These are phyloP conservation scores for Amoebophrya sp. DNA, from an alignment of 169 alveolate species.

Conservation along the genomic window DNA sequence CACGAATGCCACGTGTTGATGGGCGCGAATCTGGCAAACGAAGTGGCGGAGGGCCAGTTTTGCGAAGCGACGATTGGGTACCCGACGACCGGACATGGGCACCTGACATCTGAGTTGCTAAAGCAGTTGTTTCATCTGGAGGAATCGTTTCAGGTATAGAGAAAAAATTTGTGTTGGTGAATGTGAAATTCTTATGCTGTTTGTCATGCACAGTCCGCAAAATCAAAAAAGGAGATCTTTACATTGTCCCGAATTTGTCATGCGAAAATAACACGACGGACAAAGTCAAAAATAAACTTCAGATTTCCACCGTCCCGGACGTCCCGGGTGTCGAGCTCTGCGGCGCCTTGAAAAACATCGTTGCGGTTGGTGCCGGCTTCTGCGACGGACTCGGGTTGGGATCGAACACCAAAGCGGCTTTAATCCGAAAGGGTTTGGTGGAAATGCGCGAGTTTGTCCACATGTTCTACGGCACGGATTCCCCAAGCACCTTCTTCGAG, in stretches of 20 bases:
- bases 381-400: conserved; percentile 86
- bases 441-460: conserved; percentile 66
- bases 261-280: too few relatives aligned
- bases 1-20: conserved; percentile 49
- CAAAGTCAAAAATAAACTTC: too few relatives aligned
- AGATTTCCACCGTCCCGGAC: conserved; percentile 63
- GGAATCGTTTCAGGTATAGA: conserved; percentile 3
- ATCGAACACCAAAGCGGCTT: conserved; percentile 85
- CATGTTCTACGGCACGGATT: conserved; percentile 58
- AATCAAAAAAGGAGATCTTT: too few relatives aligned
- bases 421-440: conserved; percentile 82
- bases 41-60: conserved; percentile 81
- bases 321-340: conserved; percentile 82
- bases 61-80: conserved; percentile 89
- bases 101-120: conserved; percentile 48
- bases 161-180: too few relatives aligned
- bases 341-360: conserved; percentile 87
- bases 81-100: conserved; percentile 62
- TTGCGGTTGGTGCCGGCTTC: conserved; percentile 87
- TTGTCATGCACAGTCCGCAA: too few relatives aligned
- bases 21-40: conserved; percentile 83
- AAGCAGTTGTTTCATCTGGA: conserved; percentile 26
- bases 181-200: too few relatives aligned
- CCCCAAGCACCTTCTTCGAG: conserved; percentile 72
- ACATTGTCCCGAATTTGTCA: too few relatives aligned